These are phyloP conservation scores for Noccaea caerulescens DNA, from an alignment of 345 rosid species.

Conservation along the genomic window DNA sequence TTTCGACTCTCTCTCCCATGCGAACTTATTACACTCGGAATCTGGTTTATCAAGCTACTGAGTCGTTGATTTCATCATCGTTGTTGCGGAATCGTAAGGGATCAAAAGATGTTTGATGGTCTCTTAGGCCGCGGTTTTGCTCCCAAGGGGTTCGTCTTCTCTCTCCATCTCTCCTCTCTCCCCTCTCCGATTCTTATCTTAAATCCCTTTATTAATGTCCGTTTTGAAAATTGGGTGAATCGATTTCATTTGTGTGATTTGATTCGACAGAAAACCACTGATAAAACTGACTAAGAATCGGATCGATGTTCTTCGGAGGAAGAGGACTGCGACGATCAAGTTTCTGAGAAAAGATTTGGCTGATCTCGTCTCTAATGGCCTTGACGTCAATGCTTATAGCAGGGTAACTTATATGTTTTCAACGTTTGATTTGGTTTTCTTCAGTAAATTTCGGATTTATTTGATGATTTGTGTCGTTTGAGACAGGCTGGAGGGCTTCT, in stretches of 20 bases:
- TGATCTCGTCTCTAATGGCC: constrained; percentile 87
- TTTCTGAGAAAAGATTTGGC: constrained; percentile 87
- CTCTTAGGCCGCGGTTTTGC: constrained; percentile 81
- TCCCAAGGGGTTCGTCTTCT: constrained; percentile 64
- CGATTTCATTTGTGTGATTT: constrained; percentile 11
- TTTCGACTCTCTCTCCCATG: not conserved
- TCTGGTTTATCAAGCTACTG: not conserved
- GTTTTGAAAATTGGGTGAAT: not conserved
- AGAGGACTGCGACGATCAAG: constrained; percentile 82
- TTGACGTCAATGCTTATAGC: constrained; percentile 76
- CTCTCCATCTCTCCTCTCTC: not conserved
- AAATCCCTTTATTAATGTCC: not conserved
- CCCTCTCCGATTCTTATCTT: not conserved
- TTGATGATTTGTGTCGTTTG: not conserved
- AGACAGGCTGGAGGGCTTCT: constrained; percentile 83
- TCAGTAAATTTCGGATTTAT: not conserved
- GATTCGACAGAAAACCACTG: constrained; percentile 67
- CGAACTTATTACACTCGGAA: not conserved
- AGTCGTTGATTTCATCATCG: constrained; percentile 3
- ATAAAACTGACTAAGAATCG: constrained; percentile 74
- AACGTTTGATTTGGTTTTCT: not conserved
- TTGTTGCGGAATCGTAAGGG: constrained; percentile 19
- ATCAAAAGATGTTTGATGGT: constrained; percentile 79
- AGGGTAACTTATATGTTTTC: constrained; percentile 52
- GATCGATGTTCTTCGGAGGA: constrained; percentile 87